Percentiles rank a stretch among this genome's conserved stretches.
phyloP scores from a whole-genome alignment of 768 basidiomycete species.

The Suillus cothurnatus region DNA sequence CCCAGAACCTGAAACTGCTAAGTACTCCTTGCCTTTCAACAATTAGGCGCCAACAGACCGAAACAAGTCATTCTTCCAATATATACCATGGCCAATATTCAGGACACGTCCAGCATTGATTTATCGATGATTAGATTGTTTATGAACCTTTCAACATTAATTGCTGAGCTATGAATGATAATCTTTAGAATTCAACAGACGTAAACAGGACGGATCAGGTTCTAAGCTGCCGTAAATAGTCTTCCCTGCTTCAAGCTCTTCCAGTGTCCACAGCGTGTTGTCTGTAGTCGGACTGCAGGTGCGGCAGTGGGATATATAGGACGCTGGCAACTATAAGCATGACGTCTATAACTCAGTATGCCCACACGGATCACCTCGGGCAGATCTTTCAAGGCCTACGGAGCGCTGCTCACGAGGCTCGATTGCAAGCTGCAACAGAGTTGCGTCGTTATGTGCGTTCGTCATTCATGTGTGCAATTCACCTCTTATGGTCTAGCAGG shows the following conservation, averaged over 20 bases:
- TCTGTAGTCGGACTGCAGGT: neutral
- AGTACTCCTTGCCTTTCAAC: neutral
- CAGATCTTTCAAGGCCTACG: conserved; percentile 69
- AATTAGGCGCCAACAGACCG: neutral
- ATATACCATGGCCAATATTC: neutral
- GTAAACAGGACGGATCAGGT: conserved; percentile 29
- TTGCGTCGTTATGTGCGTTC: conserved; percentile 71
- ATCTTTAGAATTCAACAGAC: conserved; percentile 29
- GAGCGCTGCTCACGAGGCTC: conserved; percentile 62
- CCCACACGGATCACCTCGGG: conserved; percentile 62
- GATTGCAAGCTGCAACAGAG: conserved; percentile 69
- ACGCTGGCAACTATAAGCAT: conserved; percentile 40
- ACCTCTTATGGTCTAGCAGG: conserved; percentile 44
- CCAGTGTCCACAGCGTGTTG: neutral
- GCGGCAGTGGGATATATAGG: conserved; percentile 7
- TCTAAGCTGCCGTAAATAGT: conserved; percentile 1
- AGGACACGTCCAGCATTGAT: neutral
- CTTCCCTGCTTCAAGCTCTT: conserved; percentile 2
- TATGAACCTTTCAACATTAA: too few species aligned
- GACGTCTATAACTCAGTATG: conserved; percentile 59
- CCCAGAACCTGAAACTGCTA: neutral
- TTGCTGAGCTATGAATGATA: neutral
- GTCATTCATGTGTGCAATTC: conserved; percentile 12
- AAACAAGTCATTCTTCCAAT: neutral
- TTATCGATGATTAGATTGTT: neutral